Conservation (phyloP, 768 basidiomycete species). For the Suillus paluster region DNA sequence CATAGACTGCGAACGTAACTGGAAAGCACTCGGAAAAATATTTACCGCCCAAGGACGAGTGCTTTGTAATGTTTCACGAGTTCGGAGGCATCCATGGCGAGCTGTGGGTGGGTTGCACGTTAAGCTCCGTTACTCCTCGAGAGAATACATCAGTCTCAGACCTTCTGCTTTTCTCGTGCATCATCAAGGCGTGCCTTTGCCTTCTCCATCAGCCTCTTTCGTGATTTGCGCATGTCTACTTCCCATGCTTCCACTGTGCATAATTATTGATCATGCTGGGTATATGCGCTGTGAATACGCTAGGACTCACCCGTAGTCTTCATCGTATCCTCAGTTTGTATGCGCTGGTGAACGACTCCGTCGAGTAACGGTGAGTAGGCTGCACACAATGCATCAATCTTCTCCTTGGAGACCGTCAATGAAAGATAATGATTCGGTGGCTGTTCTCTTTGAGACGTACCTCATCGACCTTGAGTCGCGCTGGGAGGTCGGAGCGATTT, state of each 20-base stretch:
- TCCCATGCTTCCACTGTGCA: conserved; percentile 37
- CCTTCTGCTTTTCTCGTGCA: conserved; percentile 44
- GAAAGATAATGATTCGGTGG: not conserved
- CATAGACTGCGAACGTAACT: not conserved
- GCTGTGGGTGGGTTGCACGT: conserved; percentile 23
- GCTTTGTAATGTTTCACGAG: conserved; percentile 49
- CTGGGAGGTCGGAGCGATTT: conserved; percentile 6
- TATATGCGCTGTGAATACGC: not conserved
- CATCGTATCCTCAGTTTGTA: conserved; percentile 33
- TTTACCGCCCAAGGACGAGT: conserved; percentile 25
- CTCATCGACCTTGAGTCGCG: not conserved
- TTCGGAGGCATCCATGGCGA: conserved; percentile 42
- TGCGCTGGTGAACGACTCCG: conserved; percentile 37
- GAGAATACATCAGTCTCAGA: conserved; percentile 12
- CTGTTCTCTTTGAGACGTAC: not conserved
- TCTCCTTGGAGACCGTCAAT: conserved; percentile 23
- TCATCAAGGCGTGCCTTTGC: conserved; percentile 40
- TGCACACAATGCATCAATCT: conserved; percentile 27
- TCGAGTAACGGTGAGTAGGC: conserved; percentile 31
- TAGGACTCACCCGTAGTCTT: conserved; percentile 37
- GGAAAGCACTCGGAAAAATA: not conserved
- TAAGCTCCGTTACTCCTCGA: not conserved
- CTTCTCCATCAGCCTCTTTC: conserved; percentile 37
- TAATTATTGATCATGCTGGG: not conserved
- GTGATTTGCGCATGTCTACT: conserved; percentile 36